phyloP scores from a whole-genome alignment of 169 alveolate genomes.

The Eimeria falciformis region DNA sequence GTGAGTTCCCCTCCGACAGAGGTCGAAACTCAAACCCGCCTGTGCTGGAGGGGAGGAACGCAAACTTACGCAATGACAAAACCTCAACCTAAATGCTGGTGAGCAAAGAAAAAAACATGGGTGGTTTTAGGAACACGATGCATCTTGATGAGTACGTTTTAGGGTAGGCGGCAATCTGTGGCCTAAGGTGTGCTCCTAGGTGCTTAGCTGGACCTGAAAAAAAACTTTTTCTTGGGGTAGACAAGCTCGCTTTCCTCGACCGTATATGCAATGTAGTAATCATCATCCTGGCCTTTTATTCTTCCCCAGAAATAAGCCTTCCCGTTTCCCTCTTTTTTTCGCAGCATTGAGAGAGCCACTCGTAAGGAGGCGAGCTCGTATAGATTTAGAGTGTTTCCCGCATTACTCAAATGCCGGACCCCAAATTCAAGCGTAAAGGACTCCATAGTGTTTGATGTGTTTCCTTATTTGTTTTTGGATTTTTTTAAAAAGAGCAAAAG shows the following conservation, averaged over 20 bases:
- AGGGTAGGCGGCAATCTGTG: background rate
- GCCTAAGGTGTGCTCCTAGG: too few species aligned
- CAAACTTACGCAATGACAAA: too few species aligned
- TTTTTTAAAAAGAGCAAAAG: background rate
- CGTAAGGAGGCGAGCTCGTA: conserved; percentile 60
- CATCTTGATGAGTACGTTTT: background rate
- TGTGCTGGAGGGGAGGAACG: conserved; percentile 50
- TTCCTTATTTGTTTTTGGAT: background rate
- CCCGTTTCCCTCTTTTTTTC: conserved; percentile 13
- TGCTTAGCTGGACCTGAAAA: conserved; percentile 60
- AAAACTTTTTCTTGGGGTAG: conserved; percentile 66
- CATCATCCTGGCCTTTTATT: conserved; percentile 36
- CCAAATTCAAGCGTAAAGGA: conserved; percentile 59
- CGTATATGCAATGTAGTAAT: conserved; percentile 61
- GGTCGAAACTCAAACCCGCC: conserved; percentile 55
- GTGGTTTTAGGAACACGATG: background rate
- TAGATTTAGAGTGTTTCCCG: conserved; percentile 50
- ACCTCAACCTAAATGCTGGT: too few species aligned
- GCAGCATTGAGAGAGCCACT: conserved; percentile 29
- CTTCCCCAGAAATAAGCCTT: conserved; percentile 71
- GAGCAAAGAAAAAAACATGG: background rate
- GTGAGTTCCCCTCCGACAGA: background rate
- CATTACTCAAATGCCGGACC: conserved; percentile 21
- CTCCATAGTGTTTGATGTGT: conserved; percentile 52
- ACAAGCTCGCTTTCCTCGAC: conserved; percentile 51